Evolutionary conservation across 345 rosid genomes (phyloP).

Genomic region (Psidium guajava): DNA sequence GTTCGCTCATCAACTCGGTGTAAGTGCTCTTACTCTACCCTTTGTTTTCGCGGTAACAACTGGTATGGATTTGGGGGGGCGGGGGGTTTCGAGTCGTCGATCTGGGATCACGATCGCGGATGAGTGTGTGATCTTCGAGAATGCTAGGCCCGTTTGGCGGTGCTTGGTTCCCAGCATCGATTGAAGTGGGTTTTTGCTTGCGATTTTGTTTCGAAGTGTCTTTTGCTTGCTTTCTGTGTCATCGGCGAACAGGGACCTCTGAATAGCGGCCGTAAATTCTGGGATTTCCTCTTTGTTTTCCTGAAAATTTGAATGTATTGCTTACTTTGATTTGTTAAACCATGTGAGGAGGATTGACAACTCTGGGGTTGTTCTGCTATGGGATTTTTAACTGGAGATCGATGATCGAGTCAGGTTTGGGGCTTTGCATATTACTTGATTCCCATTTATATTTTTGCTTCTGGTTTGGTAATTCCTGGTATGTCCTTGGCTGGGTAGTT

Average conservation of each 20-base stretch:
- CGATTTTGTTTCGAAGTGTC: neutral
- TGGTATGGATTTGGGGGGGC: neutral
- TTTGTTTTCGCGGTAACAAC: neutral
- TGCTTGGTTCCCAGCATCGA: neutral
- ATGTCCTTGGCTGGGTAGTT: neutral
- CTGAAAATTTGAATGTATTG: neutral
- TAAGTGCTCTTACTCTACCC: neutral
- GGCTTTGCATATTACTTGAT: neutral
- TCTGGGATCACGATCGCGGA: neutral
- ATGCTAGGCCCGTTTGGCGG: neutral
- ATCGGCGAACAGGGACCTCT: neutral
- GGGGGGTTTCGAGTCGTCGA: neutral
- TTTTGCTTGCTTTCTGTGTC: neutral
- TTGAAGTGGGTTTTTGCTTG: neutral
- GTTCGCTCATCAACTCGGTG: conserved; percentile 2
- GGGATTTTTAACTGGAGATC: neutral
- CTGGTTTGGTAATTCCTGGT: neutral
- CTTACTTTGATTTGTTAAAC: neutral
- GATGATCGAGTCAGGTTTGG: neutral
- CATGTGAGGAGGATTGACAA: neutral
- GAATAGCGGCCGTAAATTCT: neutral
- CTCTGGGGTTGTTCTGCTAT: neutral
- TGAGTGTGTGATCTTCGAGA: neutral
- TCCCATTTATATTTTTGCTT: neutral
- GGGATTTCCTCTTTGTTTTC: neutral